These are phyloP conservation scores for Hymenoscyphus scutula DNA, from an alignment of 2,329 filamentous ascomycete genomes.

Conservation along the genomic window DNA sequence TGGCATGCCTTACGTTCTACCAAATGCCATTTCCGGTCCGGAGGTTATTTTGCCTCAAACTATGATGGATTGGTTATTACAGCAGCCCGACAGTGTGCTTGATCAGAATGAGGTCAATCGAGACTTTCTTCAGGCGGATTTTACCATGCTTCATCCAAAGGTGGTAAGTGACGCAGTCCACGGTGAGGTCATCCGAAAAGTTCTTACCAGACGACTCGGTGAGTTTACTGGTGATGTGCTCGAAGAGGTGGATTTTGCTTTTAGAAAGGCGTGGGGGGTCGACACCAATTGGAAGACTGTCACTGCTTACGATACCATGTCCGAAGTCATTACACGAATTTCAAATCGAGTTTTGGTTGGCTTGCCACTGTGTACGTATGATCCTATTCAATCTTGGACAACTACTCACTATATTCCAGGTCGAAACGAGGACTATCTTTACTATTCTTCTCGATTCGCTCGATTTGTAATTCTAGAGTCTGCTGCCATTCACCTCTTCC, in stretches of 20 bases:
- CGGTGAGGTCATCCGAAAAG: slow-evolving; percentile 36
- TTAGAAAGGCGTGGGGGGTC: slow-evolving; percentile 29
- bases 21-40: slow-evolving; percentile 40
- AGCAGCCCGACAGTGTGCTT: slow-evolving; percentile 41
- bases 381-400: not conserved
- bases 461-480: slow-evolving; percentile 38
- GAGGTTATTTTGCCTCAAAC: slow-evolving; percentile 44
- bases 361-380: slow-evolving; percentile 31
- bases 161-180: slow-evolving; percentile 37
- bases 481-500: slow-evolving; percentile 35
- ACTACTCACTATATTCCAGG: slow-evolving; percentile 16
- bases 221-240: slow-evolving; percentile 29
- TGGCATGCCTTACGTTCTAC: slow-evolving; percentile 43
- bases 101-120: slow-evolving; percentile 39
- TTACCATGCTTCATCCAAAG: slow-evolving; percentile 33
- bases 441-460: slow-evolving; percentile 33
- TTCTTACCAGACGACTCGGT: slow-evolving; percentile 37
- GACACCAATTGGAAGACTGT: slow-evolving; percentile 32
- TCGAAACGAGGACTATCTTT: slow-evolving; percentile 38
- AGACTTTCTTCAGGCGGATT: slow-evolving; percentile 40
- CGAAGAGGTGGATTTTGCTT: slow-evolving; percentile 28
- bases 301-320: slow-evolving; percentile 27
- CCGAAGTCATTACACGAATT: slow-evolving; percentile 31
- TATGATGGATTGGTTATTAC: slow-evolving; percentile 41
- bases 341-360: slow-evolving; percentile 36